These are phyloP conservation scores for Rhododendron molle DNA, from an alignment of 148 eudicot genomes.

Conservation along the genomic window DNA sequence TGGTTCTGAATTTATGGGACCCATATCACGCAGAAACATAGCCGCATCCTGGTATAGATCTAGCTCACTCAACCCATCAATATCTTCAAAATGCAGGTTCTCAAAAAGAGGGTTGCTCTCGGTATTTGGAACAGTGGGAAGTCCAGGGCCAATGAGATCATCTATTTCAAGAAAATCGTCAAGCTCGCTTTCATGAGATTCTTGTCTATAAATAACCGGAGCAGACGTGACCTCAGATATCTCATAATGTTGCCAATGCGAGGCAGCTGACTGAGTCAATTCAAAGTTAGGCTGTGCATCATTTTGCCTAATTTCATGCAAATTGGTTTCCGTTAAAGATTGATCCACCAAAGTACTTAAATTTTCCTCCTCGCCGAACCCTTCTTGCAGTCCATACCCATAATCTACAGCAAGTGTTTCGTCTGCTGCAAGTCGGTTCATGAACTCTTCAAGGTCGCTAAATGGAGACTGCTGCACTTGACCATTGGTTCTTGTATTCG, in stretches of 20 bases:
- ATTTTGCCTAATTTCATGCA: conserved; percentile 20
- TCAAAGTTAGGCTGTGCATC: conserved; percentile 21
- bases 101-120: conserved; percentile 12
- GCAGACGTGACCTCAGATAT: conserved; percentile 38
- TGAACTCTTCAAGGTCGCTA: conserved; percentile 43
- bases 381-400: conserved; percentile 31
- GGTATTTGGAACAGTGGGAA: conserved; percentile 9
- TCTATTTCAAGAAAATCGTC: conserved; percentile 66
- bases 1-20: conserved; percentile 15
- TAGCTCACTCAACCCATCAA: conserved; percentile 47
- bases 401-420: conserved; percentile 25
- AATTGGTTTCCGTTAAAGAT: conserved; percentile 19
- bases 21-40: conserved; percentile 31
- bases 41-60: conserved; percentile 50
- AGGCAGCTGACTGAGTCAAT: conserved; percentile 26
- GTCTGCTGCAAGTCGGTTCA: conserved; percentile 28
- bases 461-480: conserved; percentile 17
- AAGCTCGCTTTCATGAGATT: conserved; percentile 25
- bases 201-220: conserved; percentile 10
- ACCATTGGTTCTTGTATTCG: conserved; percentile 8
- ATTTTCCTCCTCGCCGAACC: conserved; percentile 33
- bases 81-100: conserved; percentile 26
- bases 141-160: conserved; percentile 61
- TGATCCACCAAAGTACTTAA: conserved; percentile 22
- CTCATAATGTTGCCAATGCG: conserved; percentile 27